phyloP scores from a whole-genome alignment of 2,329 filamentous ascomycete genomes.

The Endothia cerciana region DNA sequence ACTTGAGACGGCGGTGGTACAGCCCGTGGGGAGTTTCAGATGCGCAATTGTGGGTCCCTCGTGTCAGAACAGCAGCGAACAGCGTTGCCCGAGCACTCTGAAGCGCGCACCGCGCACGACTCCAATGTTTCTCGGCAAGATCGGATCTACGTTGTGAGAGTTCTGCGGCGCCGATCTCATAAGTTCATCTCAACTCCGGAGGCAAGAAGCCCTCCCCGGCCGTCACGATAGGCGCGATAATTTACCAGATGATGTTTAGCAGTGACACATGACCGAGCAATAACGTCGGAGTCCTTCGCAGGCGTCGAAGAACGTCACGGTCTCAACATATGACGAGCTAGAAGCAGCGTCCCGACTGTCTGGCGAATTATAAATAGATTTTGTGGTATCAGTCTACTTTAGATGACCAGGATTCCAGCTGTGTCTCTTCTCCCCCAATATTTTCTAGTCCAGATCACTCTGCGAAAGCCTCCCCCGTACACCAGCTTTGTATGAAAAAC shows the following conservation, averaged over 20 bases:
- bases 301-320: no score
- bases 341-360: no score
- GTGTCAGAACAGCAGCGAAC: background rate
- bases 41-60: conserved; percentile 7
- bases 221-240: background rate
- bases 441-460: no score
- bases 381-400: no score
- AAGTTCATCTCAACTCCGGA: background rate
- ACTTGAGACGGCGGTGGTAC: conserved; percentile 7
- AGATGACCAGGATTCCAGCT: no score
- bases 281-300: background rate
- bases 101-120: background rate
- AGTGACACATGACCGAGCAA: background rate
- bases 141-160: background rate
- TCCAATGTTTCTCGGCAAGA: background rate
- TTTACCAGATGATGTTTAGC: background rate
- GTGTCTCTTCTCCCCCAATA: no score
- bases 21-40: conserved; percentile 1
- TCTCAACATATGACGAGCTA: no score
- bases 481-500: no score
- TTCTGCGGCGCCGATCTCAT: background rate
- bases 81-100: background rate
- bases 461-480: no score
- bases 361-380: no score
- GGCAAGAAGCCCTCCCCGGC: background rate